phyloP scores from a whole-genome alignment of 108 stramenopile species.

The Pseudonitzschia multiseries region DNA sequence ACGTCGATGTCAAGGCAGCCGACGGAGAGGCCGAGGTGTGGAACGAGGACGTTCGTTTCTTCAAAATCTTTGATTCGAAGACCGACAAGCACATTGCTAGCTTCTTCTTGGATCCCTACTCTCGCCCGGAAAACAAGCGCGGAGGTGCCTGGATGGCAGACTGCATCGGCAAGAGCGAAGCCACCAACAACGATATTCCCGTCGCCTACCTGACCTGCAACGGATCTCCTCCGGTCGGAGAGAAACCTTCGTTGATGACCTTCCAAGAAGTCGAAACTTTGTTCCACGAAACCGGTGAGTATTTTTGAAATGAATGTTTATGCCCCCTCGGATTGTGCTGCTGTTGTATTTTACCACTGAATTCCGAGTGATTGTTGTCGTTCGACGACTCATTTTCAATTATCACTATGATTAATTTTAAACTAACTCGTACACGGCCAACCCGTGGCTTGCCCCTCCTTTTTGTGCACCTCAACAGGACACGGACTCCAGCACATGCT shows the following conservation, averaged over 20 bases:
- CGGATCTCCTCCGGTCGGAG: constrained; percentile 95
- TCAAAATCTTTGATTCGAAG: constrained; percentile 87
- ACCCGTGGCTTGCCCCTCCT: too few species aligned
- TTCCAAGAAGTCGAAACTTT: constrained; percentile 98
- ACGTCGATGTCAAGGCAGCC: constrained; percentile 79
- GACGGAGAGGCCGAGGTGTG: constrained; percentile 94
- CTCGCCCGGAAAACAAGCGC: constrained; percentile 95
- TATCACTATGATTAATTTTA: too few species aligned
- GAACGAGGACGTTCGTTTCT: constrained; percentile 95
- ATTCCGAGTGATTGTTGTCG: too few species aligned
- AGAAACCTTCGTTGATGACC: constrained; percentile 96
- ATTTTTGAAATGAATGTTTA: background rate
- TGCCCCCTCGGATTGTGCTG: too few species aligned
- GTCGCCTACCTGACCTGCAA: constrained; percentile 99
- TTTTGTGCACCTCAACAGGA: constrained; percentile 26
- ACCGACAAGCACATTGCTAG: constrained; percentile 89
- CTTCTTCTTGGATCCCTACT: constrained; percentile 97
- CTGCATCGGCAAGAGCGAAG: constrained; percentile 89
- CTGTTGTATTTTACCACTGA: too few species aligned
- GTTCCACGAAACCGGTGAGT: constrained; percentile 85
- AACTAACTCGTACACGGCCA: too few species aligned
- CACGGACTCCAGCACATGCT: constrained; percentile 98
- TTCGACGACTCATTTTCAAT: too few species aligned
- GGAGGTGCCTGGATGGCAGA: constrained; percentile 97
- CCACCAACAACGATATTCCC: constrained; percentile 77